Conservation (phyloP, 768 basidiomycete genomes). For the Dentipellis sp. region DNA sequence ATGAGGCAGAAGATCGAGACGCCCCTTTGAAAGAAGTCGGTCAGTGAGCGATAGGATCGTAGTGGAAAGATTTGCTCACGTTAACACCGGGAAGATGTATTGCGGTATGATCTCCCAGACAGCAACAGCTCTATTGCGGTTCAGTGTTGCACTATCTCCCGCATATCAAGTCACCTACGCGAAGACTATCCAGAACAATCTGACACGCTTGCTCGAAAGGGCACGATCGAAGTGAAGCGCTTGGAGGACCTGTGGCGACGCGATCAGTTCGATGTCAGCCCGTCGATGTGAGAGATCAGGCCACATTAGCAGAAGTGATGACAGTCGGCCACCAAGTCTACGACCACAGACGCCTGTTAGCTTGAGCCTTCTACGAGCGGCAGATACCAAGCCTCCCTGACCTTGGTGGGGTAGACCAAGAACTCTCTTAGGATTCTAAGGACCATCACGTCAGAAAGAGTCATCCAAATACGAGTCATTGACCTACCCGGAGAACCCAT, state of each 20-base stretch:
- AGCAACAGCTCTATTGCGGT: conserved; percentile 5
- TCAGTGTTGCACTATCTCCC: conserved; percentile 5
- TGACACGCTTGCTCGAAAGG: conserved; percentile 28
- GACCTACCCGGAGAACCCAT: conserved; percentile 27
- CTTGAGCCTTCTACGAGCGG: too few relatives aligned
- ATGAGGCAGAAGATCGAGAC: conserved; percentile 26
- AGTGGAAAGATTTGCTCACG: conserved; percentile 3
- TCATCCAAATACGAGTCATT: background rate
- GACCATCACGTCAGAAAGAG: too few relatives aligned
- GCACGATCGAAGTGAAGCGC: conserved; percentile 28
- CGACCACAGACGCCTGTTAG: too few relatives aligned
- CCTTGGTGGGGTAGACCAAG: conserved; percentile 18
- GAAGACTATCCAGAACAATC: conserved; percentile 32
- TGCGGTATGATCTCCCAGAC: conserved; percentile 30
- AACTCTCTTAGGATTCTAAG: conserved; percentile 16
- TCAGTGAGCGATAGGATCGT: background rate
- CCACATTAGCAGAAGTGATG: background rate
- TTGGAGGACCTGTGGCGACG: conserved; percentile 20
- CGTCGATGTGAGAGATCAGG: conserved; percentile 10
- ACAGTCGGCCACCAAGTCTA: conserved; percentile 10
- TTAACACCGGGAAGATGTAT: conserved; percentile 25
- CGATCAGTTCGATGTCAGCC: too few relatives aligned
- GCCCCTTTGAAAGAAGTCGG: conserved; percentile 8
- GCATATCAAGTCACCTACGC: conserved; percentile 18
- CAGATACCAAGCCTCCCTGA: background rate